These are phyloP conservation scores for Fusarium clavum DNA, from an alignment of 2,329 filamentous ascomycete species.

Conservation along the genomic window DNA sequence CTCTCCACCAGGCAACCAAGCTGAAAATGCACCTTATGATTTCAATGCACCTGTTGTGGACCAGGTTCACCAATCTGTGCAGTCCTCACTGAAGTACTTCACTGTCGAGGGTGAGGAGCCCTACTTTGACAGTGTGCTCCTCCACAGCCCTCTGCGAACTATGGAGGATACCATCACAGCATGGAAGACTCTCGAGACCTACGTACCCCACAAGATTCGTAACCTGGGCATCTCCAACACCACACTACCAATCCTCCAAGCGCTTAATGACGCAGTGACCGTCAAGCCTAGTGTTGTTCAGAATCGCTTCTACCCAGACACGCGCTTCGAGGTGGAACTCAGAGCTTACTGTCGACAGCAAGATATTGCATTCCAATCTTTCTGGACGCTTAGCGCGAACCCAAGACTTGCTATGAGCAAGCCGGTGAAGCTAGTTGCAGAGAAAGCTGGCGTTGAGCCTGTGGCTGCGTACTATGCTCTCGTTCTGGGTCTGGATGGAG, in stretches of 20 bases:
- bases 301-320: conserved; percentile 76
- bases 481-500: conserved; percentile 59
- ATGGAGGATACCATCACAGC: conserved; percentile 67
- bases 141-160: conserved; percentile 69
- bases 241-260: conserved; percentile 66
- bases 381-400: conserved; percentile 66
- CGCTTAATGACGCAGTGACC: conserved; percentile 59
- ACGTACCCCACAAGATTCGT: conserved; percentile 72
- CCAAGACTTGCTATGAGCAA: conserved; percentile 51
- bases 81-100: conserved; percentile 74
- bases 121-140: conserved; percentile 79
- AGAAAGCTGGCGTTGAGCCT: conserved; percentile 50
- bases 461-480: conserved; percentile 61
- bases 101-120: conserved; percentile 52
- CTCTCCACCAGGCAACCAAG: conserved; percentile 73
- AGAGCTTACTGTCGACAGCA: conserved; percentile 62
- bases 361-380: conserved; percentile 62
- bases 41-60: conserved; percentile 66
- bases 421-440: conserved; percentile 64
- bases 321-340: conserved; percentile 69
- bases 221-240: conserved; percentile 82
- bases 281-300: conserved; percentile 72
- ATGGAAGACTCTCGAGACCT: conserved; percentile 74
- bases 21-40: conserved; percentile 71
- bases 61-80: conserved; percentile 75